Conservation (phyloP, 2,329 filamentous ascomycete genomes). For the Emericellopsis atlantica region DNA sequence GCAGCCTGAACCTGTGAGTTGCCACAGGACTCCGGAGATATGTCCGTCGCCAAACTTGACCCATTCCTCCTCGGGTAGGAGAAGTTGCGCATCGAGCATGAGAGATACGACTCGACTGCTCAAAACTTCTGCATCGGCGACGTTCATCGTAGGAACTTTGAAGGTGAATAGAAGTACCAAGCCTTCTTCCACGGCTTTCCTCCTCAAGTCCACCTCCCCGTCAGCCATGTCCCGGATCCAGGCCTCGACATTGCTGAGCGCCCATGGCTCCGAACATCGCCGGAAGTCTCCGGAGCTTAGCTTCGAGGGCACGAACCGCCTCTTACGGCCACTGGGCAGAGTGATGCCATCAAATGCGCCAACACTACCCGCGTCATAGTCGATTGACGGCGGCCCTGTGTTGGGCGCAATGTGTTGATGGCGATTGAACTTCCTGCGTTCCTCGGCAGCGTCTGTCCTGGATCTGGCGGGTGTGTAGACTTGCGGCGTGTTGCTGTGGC, state of each 20-base stretch:
- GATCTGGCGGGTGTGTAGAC: conserved; percentile 77
- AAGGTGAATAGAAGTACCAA: conserved; percentile 81
- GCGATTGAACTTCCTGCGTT: conserved; percentile 42
- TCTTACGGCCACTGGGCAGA: conserved; percentile 65
- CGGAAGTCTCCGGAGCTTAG: conserved; percentile 70
- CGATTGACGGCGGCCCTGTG: conserved; percentile 37
- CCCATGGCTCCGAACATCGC: conserved; percentile 84
- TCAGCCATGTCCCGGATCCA: conserved; percentile 89
- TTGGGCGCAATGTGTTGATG: conserved; percentile 31
- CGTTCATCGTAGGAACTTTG: conserved; percentile 97
- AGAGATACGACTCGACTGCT: conserved; percentile 64
- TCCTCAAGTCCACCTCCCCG: conserved; percentile 77
- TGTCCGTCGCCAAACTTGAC: conserved; percentile 75
- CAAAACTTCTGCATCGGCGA: conserved; percentile 84
- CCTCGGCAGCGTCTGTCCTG: conserved; percentile 82
- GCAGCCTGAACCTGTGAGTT: conserved; percentile 82
- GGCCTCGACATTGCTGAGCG: conserved; percentile 69
- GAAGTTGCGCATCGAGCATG: conserved; percentile 67
- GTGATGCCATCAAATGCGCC: conserved; percentile 69
- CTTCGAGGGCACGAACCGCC: conserved; percentile 77
- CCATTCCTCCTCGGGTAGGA: conserved; percentile 92
- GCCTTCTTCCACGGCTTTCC: conserved; percentile 75
- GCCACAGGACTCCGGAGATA: conserved; percentile 84
- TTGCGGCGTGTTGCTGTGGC: conserved; percentile 67
- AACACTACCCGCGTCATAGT: conserved; percentile 45